Base-by-base conservation (phyloP, 805 yeast species). In the Isabelozyma rhagii region DNA sequence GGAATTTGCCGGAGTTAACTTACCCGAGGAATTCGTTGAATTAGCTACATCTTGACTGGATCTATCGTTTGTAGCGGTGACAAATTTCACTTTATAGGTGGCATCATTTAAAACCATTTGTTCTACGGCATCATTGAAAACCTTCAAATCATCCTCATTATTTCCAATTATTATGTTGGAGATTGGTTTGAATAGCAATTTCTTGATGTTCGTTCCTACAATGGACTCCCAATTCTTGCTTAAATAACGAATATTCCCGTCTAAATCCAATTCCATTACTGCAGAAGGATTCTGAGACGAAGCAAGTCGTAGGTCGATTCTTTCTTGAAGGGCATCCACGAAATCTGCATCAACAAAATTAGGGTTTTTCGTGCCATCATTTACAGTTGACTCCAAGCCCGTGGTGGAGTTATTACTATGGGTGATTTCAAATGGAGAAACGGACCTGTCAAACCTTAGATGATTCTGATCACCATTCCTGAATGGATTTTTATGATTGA, bases 251-350 rank as follows among this genome's bases (percentile, higher is more conserved):
- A 94, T 84, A 34, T 78, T 81, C 29, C 97, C 90, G 58, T 85
- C 85, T 61, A 90, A 68, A 59, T 86, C 92, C 52, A 94, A 70
- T 66, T 93, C 99, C 68, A 93, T 69, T 3, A 93, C 85, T n/a
- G 85, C 83, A 10, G 89, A 84, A 1, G 89, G 87, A 53, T 84
- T 85, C 51, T 79, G 76, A 1, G 85, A 77, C n/a, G 87, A 82
- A 0, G 91, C 91, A 28, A 80, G 65, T 11, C 77, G 71, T 46
- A 86, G 66, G 54, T 85, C 89, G 13, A 79, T 71, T 49, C 78
- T 79, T 41, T 72, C 79, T 44, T 71, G 72, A 14, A 67, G 54
- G n/a, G 63, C 45, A 10, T 60, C 55, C 3, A 64, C 59, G 45
- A 49, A 51, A 27, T 47, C 47, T 29, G 53, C 50, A 44, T 38